These are phyloP conservation scores for Panaeolus cyanescens DNA, from an alignment of 768 basidiomycete species.

Conservation along the genomic window DNA sequence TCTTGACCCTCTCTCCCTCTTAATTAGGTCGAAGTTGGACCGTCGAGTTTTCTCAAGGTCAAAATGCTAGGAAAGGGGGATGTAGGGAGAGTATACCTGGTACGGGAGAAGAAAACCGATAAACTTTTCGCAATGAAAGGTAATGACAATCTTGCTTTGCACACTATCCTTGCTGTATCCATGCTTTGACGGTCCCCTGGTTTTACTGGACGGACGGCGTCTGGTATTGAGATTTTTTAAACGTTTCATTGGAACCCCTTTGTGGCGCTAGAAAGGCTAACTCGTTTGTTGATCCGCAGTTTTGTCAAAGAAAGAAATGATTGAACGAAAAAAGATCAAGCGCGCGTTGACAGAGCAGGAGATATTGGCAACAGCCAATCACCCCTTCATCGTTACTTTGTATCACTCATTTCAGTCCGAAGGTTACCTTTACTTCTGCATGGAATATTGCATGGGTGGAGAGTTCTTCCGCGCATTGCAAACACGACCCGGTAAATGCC, in stretches of 20 bases:
- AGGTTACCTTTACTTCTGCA: slow-evolving; percentile 97
- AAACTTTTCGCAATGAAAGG: slow-evolving; percentile 99
- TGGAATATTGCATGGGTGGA: slow-evolving; percentile 99
- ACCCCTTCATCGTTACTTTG: slow-evolving; percentile 99
- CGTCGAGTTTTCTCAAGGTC: slow-evolving; percentile 93
- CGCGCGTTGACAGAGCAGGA: slow-evolving; percentile 98
- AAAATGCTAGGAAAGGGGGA: slow-evolving; percentile 99
- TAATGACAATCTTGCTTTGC: slow-evolving; percentile 36
- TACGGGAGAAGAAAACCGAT: slow-evolving; percentile 95
- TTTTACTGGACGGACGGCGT: slow-evolving; percentile 21
- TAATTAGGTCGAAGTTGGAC: slow-evolving; percentile 86
- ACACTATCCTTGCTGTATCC: background rate
- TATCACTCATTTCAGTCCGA: slow-evolving; percentile 99
- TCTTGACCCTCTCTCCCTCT: background rate
- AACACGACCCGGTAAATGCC: slow-evolving; percentile 93
- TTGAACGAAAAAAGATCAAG: slow-evolving; percentile 99
- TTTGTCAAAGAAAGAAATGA: slow-evolving; percentile 99
- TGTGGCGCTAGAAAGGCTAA: slow-evolving; percentile 36
- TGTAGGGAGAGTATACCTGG: slow-evolving; percentile 97
- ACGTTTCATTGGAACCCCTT: slow-evolving; percentile 20
- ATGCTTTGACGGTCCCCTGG: slow-evolving; percentile 10
- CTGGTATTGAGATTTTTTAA: slow-evolving; percentile 20
- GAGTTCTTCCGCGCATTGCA: slow-evolving; percentile 99
- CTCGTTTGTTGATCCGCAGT: slow-evolving; percentile 57
- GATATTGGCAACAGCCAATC: slow-evolving; percentile 97